Base-by-base conservation (phyloP, 2,329 filamentous ascomycete species). In the Shiraia sp. region DNA sequence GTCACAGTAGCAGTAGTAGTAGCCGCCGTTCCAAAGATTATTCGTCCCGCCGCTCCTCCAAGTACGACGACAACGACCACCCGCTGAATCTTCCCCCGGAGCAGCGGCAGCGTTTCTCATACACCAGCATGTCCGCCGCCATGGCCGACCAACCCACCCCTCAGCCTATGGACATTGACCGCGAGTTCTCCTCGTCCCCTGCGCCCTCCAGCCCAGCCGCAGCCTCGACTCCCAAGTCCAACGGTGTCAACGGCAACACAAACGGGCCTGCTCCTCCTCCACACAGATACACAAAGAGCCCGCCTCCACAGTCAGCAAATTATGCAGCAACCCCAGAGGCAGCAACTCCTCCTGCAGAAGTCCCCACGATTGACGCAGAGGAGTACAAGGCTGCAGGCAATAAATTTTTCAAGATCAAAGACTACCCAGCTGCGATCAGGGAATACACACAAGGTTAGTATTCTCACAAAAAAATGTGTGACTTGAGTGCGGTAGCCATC, bases 371-470 rank as follows among this genome's bases (percentile, higher is more conserved):
- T 39, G 89, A 96, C 65, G 90, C 92, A 17, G 93, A 99, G 73
- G 79, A 83, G 10, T 96, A 86, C 80, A 99, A 99, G 78, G 82
- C 88, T 58, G 83, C 88, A 2, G 93, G 93, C 45, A 99, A 99
- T 75, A 93, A 93, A 64, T 92, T 89, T 65, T 99, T 96, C 81
- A 97, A 96, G 76, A 88, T 91, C 51, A 89, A 87, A 67, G 88
- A 96, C 63, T 99, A 92, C 70, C 75, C 79, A 47, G 86, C 87
- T 65, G 92, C 93, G 16, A 91, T 97, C 67, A 81, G 88, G 56
- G 90, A 96, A 71, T 99, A 97, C 71, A 89, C 88, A 57, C 96
- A 95, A 82, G 92, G 92, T 96, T 77, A 45, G 77, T 66, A n/a
- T n/a, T n/a, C n/a, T n/a, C n/a, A n/a, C n/a, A n/a, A n/a, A n/a